A percentile compares a stretch with the other conserved stretches of the same genome.
Conservation (phyloP, 1,139 yeast species). For the Geotrichum siamense region DNA sequence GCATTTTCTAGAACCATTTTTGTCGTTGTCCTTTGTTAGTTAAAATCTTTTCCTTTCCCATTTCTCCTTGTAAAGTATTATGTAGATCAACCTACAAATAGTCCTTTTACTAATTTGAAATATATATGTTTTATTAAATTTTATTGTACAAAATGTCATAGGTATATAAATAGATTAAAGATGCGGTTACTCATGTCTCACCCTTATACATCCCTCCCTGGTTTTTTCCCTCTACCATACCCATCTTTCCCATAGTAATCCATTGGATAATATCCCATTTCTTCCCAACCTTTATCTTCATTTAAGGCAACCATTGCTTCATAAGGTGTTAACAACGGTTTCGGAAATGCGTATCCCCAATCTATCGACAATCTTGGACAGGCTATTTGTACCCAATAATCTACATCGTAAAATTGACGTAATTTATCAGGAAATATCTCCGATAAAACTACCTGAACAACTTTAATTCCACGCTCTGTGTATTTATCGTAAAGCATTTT, state of each 20-base stretch:
- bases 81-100: too few relatives aligned
- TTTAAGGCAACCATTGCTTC: slow-evolving; percentile 89
- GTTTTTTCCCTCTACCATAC: slow-evolving; percentile 81
- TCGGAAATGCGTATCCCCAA: slow-evolving; percentile 97
- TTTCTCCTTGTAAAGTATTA: too few relatives aligned
- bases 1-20: too few relatives aligned
- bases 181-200: too few relatives aligned
- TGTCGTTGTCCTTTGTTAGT: too few relatives aligned
- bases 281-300: slow-evolving; percentile 61
- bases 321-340: slow-evolving; percentile 89
- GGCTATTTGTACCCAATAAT: slow-evolving; percentile 95
- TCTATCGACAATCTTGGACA: slow-evolving; percentile 95
- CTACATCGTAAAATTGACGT: slow-evolving; percentile 90
- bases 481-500: slow-evolving; percentile 54
- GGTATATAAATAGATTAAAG: too few relatives aligned
- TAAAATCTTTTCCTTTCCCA: too few relatives aligned
- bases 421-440: slow-evolving; percentile 91
- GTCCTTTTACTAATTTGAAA: too few relatives aligned
- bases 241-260: slow-evolving; percentile 89
- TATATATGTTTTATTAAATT: too few relatives aligned
- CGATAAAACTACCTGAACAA: slow-evolving; percentile 75
- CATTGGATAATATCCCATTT: slow-evolving; percentile 72
- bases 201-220: slow-evolving; percentile 36
- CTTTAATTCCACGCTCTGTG: slow-evolving; percentile 49
- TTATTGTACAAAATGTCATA: too few relatives aligned